These are phyloP conservation scores for Macadamia integrifolia DNA, from an alignment of 164 flowering plant species.

Conservation along the genomic window DNA sequence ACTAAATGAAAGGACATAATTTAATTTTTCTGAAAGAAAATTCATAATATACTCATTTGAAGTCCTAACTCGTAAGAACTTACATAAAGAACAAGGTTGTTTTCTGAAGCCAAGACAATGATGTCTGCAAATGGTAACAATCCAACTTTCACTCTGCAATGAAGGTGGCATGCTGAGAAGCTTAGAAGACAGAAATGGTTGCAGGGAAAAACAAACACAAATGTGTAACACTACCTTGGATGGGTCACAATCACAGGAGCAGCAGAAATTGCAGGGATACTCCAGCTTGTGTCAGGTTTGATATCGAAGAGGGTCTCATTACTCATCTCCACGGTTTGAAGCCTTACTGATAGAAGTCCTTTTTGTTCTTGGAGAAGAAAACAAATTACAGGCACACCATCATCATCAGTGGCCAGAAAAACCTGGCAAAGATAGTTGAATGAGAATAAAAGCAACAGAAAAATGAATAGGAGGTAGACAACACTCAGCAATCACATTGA, in stretches of 20 bases:
- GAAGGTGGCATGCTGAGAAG: conserved; percentile 9
- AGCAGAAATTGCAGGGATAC: conserved; percentile 76
- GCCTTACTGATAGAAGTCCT: conserved; percentile 60
- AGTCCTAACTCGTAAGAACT: conserved; percentile 21
- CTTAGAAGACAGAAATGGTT: not conserved
- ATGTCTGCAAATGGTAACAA: conserved; percentile 64
- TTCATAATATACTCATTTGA: not conserved
- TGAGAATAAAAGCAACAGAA: not conserved
- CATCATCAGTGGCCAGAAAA: conserved; percentile 84
- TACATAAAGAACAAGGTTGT: conserved; percentile 81
- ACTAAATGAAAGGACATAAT: not conserved
- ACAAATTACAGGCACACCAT: conserved; percentile 74
- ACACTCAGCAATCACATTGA: too few relatives aligned
- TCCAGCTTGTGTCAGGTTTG: conserved; percentile 85
- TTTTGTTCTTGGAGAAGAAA: conserved; percentile 86
- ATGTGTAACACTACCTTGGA: conserved; percentile 43
- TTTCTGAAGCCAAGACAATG: conserved; percentile 66
- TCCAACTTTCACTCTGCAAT: conserved; percentile 63
- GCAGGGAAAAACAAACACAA: not conserved
- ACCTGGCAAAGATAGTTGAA: conserved; percentile 39
- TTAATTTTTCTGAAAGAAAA: not conserved
- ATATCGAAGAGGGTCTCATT: conserved; percentile 64
- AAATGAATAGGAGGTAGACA: not conserved
- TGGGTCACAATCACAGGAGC: conserved; percentile 84
- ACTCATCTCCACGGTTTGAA: conserved; percentile 60